Evolutionary conservation across 805 yeast genomes (phyloP), one percentile per base, ranked within the genome.

Genomic region (Candida ortonii): DNA sequence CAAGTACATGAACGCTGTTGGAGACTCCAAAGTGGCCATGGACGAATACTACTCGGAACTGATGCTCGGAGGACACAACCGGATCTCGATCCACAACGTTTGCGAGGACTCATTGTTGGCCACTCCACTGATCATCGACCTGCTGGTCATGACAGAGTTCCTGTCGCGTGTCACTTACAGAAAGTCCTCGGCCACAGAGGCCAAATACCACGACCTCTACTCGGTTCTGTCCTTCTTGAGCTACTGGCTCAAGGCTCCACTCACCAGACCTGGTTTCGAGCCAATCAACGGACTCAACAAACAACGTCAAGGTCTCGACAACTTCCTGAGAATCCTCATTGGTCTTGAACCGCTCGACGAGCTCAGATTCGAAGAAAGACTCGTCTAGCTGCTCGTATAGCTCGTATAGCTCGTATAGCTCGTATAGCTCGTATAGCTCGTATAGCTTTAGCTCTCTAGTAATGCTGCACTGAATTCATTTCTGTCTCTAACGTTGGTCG

Each of bases 1-100:
- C 70, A 89, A 89, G 68, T 88, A 89, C 63, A 67, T 90, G 59
- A 84, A 85, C 37, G 96, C 97, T 7, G 97, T 89, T 30, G 96
- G 95, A 23, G 97, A 89, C 64, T 80, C 93, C 46, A 89, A 89
- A 70, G 96, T 89, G 46, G 97, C 97, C 34, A 90, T 89, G 97
- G 97, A 89, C 64, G 97, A 90, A 68, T 89, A 89, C 68, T 87
- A 90, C 69, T 83, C 94, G 37, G 97, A 89, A 65, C 78, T 89
- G 58, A 90, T 89, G 97, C 74, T 89, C 52, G 97, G 97, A 43
- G 97, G 97, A 28, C 96, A 89, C 68, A 90, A 89, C 70, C 83
- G 93, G 59, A 84, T 89, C 49, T 80, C 94, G 30, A 83, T 90
- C 57, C 95, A 89, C 67, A 89, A 90, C 60, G 95, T 90, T 25